Percentiles rank a stretch among this genome's conserved stretches.
phyloP scores from a whole-genome alignment of 177 flowering plant species.

The Tripterygium wilfordii region DNA sequence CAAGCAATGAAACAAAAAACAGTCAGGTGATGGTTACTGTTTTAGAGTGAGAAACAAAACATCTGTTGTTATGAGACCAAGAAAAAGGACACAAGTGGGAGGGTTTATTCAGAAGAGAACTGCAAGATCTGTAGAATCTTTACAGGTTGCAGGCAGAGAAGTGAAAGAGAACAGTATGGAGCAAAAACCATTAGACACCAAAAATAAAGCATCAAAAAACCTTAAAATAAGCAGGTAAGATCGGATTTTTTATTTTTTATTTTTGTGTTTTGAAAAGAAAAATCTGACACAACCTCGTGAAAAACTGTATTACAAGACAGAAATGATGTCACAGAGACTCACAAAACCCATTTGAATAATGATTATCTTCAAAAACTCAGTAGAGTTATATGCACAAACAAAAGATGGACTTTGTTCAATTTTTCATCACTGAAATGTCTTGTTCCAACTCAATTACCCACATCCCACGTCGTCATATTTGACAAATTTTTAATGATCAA shows the following conservation, averaged over 20 bases:
- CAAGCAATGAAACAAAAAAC: constrained; percentile 1
- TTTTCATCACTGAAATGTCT: too few relatives aligned
- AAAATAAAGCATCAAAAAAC: constrained; percentile 12
- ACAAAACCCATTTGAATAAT: too few relatives aligned
- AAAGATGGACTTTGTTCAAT: too few relatives aligned
- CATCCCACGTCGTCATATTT: too few relatives aligned
- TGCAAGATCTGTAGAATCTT: constrained; percentile 21
- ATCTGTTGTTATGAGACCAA: neutral
- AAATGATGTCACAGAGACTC: constrained; percentile 32
- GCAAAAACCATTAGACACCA: neutral
- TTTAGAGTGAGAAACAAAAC: too few relatives aligned
- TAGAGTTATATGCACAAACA: too few relatives aligned
- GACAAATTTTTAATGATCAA: too few relatives aligned
- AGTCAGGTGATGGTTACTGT: too few relatives aligned
- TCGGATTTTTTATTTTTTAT: constrained; percentile 6
- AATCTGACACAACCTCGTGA: constrained; percentile 48
- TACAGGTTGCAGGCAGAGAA: constrained; percentile 23
- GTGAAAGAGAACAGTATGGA: constrained; percentile 16
- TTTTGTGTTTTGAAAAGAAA: constrained; percentile 19
- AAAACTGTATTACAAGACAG: constrained; percentile 40
- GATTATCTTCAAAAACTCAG: too few relatives aligned
- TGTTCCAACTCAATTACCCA: too few relatives aligned
- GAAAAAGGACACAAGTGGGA: neutral
- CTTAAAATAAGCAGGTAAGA: constrained; percentile 19
- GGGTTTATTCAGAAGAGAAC: neutral